Percentiles rank a stretch among this genome's conserved stretches.
Conservation (phyloP, 2,329 filamentous ascomycete species). For the Colletotrichum limetticola region DNA sequence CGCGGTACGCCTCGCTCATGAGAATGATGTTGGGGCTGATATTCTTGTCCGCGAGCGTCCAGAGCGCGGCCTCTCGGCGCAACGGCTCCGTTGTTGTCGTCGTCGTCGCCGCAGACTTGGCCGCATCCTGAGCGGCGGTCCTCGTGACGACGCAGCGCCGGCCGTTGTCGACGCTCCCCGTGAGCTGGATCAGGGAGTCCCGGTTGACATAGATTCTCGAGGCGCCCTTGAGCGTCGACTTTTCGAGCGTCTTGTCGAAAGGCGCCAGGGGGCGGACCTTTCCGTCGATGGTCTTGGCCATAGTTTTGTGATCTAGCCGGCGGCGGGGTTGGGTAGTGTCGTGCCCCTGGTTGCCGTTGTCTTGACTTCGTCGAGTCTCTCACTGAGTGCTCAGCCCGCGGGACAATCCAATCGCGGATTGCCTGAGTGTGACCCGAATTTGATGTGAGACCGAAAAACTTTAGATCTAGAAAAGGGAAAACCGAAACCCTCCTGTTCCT, state of each 20-base stretch:
- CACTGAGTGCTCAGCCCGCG: neutral
- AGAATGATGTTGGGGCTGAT: slow-evolving; percentile 75
- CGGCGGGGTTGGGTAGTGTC: neutral
- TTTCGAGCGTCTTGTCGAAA: slow-evolving; percentile 52
- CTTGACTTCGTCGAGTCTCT: neutral
- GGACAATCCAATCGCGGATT: neutral
- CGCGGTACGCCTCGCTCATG: slow-evolving; percentile 79
- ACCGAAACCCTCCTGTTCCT: neutral
- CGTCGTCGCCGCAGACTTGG: slow-evolving; percentile 34
- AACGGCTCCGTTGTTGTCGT: slow-evolving; percentile 28
- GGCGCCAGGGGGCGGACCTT: slow-evolving; percentile 53
- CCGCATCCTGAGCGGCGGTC: slow-evolving; percentile 31
- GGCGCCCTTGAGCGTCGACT: slow-evolving; percentile 54
- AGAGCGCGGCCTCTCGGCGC: slow-evolving; percentile 59
- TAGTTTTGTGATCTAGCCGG: neutral
- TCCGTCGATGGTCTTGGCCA: slow-evolving; percentile 25
- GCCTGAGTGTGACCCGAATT: too few relatives aligned
- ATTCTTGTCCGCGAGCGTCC: slow-evolving; percentile 66
- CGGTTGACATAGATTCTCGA: slow-evolving; percentile 60
- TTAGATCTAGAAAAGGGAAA: neutral
- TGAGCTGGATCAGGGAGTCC: slow-evolving; percentile 57
- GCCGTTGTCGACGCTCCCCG: slow-evolving; percentile 54
- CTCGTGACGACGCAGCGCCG: slow-evolving; percentile 54
- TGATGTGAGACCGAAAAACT: neutral
- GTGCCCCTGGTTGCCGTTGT: neutral